Evolutionary conservation across 768 basidiomycete species (phyloP).

Genomic region (Scleroderma bovista): DNA sequence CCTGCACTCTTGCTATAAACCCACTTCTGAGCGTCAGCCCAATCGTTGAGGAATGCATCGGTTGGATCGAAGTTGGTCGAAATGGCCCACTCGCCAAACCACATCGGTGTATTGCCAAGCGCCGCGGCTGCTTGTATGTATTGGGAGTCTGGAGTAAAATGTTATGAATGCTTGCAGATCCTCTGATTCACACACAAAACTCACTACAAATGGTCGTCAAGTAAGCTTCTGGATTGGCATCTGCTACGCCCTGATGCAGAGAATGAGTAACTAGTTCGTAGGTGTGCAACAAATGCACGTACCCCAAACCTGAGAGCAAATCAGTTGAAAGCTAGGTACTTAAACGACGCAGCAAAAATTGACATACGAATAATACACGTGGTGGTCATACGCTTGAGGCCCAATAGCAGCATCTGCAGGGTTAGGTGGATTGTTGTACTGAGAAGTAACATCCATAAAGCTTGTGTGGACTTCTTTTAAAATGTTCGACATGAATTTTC

Average conservation of each 20-base stretch:
- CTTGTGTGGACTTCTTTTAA: conserved; percentile 35
- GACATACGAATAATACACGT: conserved; percentile 68
- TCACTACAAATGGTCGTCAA: conserved; percentile 64
- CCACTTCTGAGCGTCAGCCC: conserved; percentile 75
- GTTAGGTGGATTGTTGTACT: conserved; percentile 61
- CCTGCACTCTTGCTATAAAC: conserved; percentile 55
- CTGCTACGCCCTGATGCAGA: conserved; percentile 59
- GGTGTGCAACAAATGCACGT: conserved; percentile 9
- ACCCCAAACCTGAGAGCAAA: conserved; percentile 49
- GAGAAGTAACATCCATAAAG: conserved; percentile 83
- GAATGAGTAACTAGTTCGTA: not conserved
- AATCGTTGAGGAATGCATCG: conserved; percentile 53
- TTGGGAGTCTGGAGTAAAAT: conserved; percentile 43
- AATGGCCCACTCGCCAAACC: conserved; percentile 59
- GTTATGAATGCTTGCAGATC: not conserved
- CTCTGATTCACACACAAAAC: conserved; percentile 15
- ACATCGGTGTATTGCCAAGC: conserved; percentile 41
- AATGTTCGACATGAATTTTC: no score
- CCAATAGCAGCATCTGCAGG: conserved; percentile 65
- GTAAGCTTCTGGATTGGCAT: conserved; percentile 58
- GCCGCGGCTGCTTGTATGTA: conserved; percentile 46
- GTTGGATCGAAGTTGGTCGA: conserved; percentile 62
- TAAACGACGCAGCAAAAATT: not conserved
- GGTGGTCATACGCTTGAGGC: conserved; percentile 73
- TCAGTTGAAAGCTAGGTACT: conserved; percentile 3